Percentiles rank a stretch among this genome's conserved stretches.
phyloP scores from a whole-genome alignment of 371 early-diverging fungal species.

The Mortierella sp. region DNA sequence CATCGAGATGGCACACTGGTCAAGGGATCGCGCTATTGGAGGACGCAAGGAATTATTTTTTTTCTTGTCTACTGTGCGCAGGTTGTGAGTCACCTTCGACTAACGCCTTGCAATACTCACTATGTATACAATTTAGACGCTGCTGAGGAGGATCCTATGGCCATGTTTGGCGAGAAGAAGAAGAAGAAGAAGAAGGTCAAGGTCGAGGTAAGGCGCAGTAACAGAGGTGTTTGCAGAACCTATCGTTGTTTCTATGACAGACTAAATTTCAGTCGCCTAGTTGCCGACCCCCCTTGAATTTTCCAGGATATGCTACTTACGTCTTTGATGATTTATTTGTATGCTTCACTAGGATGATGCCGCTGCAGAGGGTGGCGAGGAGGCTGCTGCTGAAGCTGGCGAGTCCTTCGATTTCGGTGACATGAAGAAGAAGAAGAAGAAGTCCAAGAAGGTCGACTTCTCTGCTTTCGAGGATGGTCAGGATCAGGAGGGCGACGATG shows the following conservation, averaged over 20 bases:
- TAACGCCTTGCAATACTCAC: background rate
- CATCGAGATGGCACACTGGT: slow-evolving; percentile 8
- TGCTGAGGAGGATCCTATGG: slow-evolving; percentile 75
- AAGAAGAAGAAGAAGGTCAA: slow-evolving; percentile 94
- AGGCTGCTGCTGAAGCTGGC: slow-evolving; percentile 59
- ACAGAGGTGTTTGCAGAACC: background rate
- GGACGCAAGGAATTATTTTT: background rate
- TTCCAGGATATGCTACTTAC: background rate
- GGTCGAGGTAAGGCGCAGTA: slow-evolving; percentile 55
- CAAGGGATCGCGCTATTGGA: background rate
- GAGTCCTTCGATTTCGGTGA: slow-evolving; percentile 86
- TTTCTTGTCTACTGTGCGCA: background rate
- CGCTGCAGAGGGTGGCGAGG: slow-evolving; percentile 62
- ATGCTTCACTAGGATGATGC: slow-evolving; percentile 52
- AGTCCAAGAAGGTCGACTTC: slow-evolving; percentile 94
- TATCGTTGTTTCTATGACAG: too few species aligned
- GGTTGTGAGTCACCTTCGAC: background rate
- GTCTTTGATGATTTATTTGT: slow-evolving; percentile 2
- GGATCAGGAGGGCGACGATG: slow-evolving; percentile 66
- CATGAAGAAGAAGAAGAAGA: slow-evolving; percentile 88
- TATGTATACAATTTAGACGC: slow-evolving; percentile 31
- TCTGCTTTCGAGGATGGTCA: slow-evolving; percentile 87
- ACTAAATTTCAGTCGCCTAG: background rate
- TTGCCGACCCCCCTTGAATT: background rate
- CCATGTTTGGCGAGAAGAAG: slow-evolving; percentile 88